A percentile compares a stretch with the other conserved stretches of the same genome.
These are phyloP conservation scores for Tolypocladium album DNA, from an alignment of 2,329 filamentous ascomycete genomes.

Conservation along the genomic window DNA sequence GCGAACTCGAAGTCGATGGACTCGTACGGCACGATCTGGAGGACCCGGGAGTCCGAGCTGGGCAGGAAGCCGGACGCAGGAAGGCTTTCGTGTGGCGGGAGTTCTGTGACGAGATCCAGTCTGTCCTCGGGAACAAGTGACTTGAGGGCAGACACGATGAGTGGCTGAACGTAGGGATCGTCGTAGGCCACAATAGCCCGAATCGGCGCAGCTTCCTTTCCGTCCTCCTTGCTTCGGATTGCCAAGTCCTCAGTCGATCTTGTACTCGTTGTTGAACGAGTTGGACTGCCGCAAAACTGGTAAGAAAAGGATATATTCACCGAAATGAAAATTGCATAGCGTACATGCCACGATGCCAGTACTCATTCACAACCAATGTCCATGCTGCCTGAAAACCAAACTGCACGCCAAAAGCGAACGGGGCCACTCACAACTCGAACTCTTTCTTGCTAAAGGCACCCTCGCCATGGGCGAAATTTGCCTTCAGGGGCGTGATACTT, in stretches of 20 bases:
- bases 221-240: conserved; percentile 9
- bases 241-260: conserved; percentile 7
- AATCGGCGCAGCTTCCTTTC: conserved; percentile 9
- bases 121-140: conserved; percentile 43
- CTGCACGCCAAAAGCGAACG: background rate
- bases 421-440: conserved; percentile 67
- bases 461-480: conserved; percentile 77
- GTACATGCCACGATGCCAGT: conserved; percentile 14
- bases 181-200: conserved; percentile 76
- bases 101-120: conserved; percentile 44
- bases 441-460: conserved; percentile 55
- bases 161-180: conserved; percentile 78
- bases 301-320: conserved; percentile 26
- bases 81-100: conserved; percentile 19
- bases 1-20: conserved; percentile 73
- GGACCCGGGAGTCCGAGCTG: conserved; percentile 30
- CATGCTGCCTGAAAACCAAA: background rate
- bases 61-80: conserved; percentile 26
- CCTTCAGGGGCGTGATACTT: conserved; percentile 81
- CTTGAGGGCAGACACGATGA: conserved; percentile 65
- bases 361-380: background rate
- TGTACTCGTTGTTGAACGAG: conserved; percentile 4
- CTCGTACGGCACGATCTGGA: conserved; percentile 85
- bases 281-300: conserved; percentile 16
- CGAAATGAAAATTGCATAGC: conserved; percentile 9